phyloP scores from a whole-genome alignment of 495 filamentous ascomycete species.

The Trichoderma gamsii region DNA sequence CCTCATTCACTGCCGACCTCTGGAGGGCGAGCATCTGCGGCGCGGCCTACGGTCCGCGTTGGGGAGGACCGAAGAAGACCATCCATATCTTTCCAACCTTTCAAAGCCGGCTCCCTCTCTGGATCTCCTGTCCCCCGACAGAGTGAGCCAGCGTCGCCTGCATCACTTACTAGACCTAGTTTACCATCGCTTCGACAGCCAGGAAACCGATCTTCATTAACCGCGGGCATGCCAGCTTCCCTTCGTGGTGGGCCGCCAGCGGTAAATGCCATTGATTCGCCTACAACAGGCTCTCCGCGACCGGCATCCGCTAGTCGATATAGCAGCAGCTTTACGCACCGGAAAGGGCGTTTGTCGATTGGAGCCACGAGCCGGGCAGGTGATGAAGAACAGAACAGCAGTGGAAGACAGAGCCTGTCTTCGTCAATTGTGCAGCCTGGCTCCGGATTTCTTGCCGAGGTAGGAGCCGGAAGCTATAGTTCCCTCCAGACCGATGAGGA shows the following conservation, averaged over 20 bases:
- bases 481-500: constrained; percentile 83
- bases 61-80: constrained; percentile 49
- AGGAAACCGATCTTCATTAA: constrained; percentile 60
- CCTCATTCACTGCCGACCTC: constrained; percentile 43
- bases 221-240: constrained; percentile 58
- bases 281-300: constrained; percentile 61
- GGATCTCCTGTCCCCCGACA: constrained; percentile 62
- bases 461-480: constrained; percentile 64
- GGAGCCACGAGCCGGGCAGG: constrained; percentile 57
- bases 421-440: constrained; percentile 81
- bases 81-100: constrained; percentile 86
- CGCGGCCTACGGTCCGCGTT: constrained; percentile 42
- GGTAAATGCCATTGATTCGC: constrained; percentile 50
- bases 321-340: constrained; percentile 58
- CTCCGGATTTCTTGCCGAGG: constrained; percentile 73
- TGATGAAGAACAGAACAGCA: constrained; percentile 81
- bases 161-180: constrained; percentile 47
- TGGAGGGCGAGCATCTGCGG: constrained; percentile 21
- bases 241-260: constrained; percentile 40
- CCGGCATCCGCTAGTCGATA: constrained; percentile 80
- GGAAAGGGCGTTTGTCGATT: constrained; percentile 68
- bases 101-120: constrained; percentile 90
- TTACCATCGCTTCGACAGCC: constrained; percentile 54
- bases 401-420: constrained; percentile 76
- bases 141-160: constrained; percentile 35